These are phyloP conservation scores for Antitrichia curtipendula DNA, from an alignment of 225 moss, liverwort and hornwort species.

Conservation along the genomic window DNA sequence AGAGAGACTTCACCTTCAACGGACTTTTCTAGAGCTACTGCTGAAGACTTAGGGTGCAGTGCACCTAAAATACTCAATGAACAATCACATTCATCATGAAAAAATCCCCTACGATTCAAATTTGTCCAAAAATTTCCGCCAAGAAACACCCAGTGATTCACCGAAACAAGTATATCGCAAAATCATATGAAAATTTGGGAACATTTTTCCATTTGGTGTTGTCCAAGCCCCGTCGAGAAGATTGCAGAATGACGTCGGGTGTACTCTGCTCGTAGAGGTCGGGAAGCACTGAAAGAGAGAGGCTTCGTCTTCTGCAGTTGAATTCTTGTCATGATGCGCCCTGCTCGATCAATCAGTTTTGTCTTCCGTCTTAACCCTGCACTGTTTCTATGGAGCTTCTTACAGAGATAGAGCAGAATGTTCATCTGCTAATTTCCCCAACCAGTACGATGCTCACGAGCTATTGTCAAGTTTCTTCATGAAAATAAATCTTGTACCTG, in stretches of 20 bases:
- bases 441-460: not conserved
- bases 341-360: not conserved
- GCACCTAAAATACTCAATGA: not conserved
- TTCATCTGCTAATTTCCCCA: not conserved
- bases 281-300: not conserved
- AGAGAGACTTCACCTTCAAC: not conserved
- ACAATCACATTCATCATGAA: no score
- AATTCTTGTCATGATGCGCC: not conserved
- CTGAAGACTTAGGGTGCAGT: not conserved
- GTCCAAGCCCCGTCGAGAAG: not conserved
- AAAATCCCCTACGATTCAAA: not conserved
- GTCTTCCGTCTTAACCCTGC: not conserved
- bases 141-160: not conserved
- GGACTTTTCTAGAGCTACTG: not conserved
- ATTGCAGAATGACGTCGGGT: not conserved
- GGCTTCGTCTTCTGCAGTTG: not conserved
- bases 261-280: not conserved
- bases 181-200: not conserved
- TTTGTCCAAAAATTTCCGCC: not conserved
- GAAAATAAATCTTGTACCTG: not conserved
- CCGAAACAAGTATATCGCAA: not conserved
- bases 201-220: not conserved
- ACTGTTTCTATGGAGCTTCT: not conserved
- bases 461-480: not conserved
- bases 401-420: not conserved